These are phyloP conservation scores for Epichloe aotearoae DNA, from an alignment of 2,329 filamentous ascomycete species.

Conservation along the genomic window DNA sequence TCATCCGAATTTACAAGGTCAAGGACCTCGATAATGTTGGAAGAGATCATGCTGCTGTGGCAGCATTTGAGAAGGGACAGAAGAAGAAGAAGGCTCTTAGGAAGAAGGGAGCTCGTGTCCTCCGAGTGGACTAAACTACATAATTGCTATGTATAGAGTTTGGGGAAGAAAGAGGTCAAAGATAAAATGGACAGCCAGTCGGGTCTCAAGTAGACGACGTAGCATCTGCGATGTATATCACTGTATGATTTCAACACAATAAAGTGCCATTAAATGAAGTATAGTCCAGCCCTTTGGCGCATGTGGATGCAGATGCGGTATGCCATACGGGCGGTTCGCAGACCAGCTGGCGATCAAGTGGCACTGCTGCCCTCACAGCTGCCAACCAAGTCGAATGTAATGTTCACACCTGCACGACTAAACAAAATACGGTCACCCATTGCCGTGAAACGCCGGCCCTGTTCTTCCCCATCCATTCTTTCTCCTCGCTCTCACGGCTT, in stretches of 20 bases:
- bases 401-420: not conserved
- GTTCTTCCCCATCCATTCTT: not conserved
- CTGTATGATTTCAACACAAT: conserved; percentile 17
- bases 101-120: conserved; percentile 56
- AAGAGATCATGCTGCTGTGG: conserved; percentile 61
- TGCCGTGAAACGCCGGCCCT: not conserved
- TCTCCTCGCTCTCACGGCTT: not conserved
- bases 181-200: conserved; percentile 3
- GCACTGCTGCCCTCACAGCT: not conserved
- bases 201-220: not conserved
- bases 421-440: not conserved
- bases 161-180: conserved; percentile 11
- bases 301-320: not conserved
- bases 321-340: not conserved
- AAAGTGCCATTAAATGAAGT: not conserved
- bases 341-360: not conserved
- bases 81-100: conserved; percentile 72
- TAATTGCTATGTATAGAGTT: not conserved
- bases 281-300: not conserved
- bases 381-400: not conserved
- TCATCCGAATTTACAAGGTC: conserved; percentile 99
- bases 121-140: conserved; percentile 52
- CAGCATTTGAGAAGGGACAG: conserved; percentile 62
- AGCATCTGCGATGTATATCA: conserved; percentile 24
- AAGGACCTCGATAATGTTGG: conserved; percentile 97